Conservation (phyloP, 2,329 filamentous ascomycete genomes). For the Hypoxylon sp. region DNA sequence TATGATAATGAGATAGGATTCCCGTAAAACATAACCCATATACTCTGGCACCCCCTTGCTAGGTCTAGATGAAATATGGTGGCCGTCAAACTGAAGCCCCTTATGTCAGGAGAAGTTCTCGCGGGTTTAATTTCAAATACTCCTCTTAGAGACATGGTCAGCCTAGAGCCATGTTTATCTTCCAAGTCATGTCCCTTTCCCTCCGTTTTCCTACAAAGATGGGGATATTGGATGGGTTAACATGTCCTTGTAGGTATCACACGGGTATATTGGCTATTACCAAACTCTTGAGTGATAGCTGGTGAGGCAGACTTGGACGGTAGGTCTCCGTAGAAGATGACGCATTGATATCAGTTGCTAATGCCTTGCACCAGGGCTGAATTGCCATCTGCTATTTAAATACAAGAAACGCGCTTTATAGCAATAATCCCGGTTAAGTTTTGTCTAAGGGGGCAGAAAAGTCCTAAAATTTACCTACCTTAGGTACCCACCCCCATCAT, state of each 20-base stretch:
- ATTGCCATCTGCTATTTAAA: background rate
- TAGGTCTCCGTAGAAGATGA: background rate
- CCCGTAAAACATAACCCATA: background rate
- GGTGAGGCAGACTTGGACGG: background rate
- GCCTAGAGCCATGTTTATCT: background rate
- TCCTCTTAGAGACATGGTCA: background rate
- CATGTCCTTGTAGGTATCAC: background rate
- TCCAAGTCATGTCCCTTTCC: background rate
- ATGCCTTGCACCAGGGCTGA: background rate
- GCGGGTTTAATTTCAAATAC: background rate
- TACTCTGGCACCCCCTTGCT: background rate
- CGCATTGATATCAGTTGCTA: background rate
- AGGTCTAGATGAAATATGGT: background rate
- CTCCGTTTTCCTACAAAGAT: background rate
- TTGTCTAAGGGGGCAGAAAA: background rate
- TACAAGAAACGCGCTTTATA: background rate
- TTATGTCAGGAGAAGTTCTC: background rate
- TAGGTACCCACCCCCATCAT: background rate
- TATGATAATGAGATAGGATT: slow-evolving; percentile 7
- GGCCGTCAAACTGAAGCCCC: background rate
- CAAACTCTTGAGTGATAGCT: background rate
- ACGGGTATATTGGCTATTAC: background rate
- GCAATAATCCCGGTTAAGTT: background rate
- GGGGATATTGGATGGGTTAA: background rate
- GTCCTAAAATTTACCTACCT: background rate